Base-by-base conservation (phyloP, 2,329 filamentous ascomycete species). In the Zasmidium citrigriseum region DNA sequence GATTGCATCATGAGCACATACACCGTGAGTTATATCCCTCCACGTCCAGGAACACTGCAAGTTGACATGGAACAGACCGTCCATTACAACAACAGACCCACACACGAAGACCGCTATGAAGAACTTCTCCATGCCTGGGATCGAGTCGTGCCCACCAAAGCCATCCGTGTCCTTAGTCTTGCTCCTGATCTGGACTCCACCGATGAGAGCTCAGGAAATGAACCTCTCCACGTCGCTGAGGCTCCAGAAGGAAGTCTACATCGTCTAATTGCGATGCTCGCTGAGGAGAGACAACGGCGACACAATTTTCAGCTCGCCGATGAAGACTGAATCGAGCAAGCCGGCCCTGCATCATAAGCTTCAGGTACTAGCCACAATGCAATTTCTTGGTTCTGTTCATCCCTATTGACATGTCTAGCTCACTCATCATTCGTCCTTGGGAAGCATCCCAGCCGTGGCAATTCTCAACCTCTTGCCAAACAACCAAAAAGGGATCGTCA, bases 1-100 rank as follows among this genome's bases (percentile, higher is more conserved):
- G 78, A 81, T 66, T 77, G 76, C 38, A 74, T 81, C 52, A 78
- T 80, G 74, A 73, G 71, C 23, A 80, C 77, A 2, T 80, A 75
- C 58, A 76, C 75, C 20, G 54, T 51, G 24, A 46, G 54, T 50
- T 18, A 4, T 23, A 5, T 20, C n/a, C 21, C 16, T 21, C 27
- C 20, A 53, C 12, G 14, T 12, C 12, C 7, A 53, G 14, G 2
- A n/a, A 14, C 20, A 25, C 38, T 18, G 9, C n/a, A n/a, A n/a
- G 27, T 38, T 53, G 22, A 54, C 18, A 16, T 38, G 4, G 3
- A 14, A n/a, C 44, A 55, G 53, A 56, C 54, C 9, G 34, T 56
- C 22, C 47, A 47, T 47, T 46, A 54, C 52, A 23, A n/a, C 44
- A 44, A 47, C 5, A 24, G 41, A 14, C 49, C 34, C 4, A 23